Conservation (phyloP, 805 yeast genomes). For the Scheffersomyces amazonensis region DNA sequence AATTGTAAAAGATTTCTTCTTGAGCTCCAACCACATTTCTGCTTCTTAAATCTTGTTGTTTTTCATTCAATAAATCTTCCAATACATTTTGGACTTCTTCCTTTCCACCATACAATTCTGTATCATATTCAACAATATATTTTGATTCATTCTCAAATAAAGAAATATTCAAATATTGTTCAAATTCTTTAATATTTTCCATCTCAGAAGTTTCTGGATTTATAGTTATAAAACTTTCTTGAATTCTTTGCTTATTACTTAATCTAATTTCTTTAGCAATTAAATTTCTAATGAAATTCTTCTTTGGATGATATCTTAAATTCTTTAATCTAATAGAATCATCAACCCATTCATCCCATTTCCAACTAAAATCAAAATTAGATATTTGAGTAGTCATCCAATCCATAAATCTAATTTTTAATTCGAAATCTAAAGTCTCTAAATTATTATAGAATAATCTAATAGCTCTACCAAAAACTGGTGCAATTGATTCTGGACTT, state of each 20-base stretch:
- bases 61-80: slow-evolving; percentile 23
- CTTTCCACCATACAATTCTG: slow-evolving; percentile 30
- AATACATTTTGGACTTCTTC: slow-evolving; percentile 24
- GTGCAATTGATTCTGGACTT: slow-evolving; percentile 76
- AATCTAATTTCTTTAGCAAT: slow-evolving; percentile 82
- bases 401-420: slow-evolving; percentile 68
- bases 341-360: slow-evolving; percentile 91
- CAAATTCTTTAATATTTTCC: slow-evolving; percentile 33
- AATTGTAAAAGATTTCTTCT: slow-evolving; percentile 37
- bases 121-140: slow-evolving; percentile 31
- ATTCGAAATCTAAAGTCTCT: slow-evolving; percentile 70
- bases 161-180: slow-evolving; percentile 36
- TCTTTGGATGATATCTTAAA: slow-evolving; percentile 65
- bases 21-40: slow-evolving; percentile 26
- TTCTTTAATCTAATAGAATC: slow-evolving; percentile 48
- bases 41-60: slow-evolving; percentile 11
- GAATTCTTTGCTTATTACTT: slow-evolving; percentile 70
- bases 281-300: slow-evolving; percentile 70
- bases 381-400: slow-evolving; percentile 94
- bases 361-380: slow-evolving; percentile 94
- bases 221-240: slow-evolving; percentile 55
- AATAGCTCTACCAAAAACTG: slow-evolving; percentile 90
- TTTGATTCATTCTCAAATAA: slow-evolving; percentile 27
- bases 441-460: slow-evolving; percentile 73
- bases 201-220: slow-evolving; percentile 30